Percentiles rank a stretch among this genome's conserved stretches.
These are phyloP conservation scores for Crithidia expoeki DNA, from an alignment of 208 protist species.

Conservation along the genomic window DNA sequence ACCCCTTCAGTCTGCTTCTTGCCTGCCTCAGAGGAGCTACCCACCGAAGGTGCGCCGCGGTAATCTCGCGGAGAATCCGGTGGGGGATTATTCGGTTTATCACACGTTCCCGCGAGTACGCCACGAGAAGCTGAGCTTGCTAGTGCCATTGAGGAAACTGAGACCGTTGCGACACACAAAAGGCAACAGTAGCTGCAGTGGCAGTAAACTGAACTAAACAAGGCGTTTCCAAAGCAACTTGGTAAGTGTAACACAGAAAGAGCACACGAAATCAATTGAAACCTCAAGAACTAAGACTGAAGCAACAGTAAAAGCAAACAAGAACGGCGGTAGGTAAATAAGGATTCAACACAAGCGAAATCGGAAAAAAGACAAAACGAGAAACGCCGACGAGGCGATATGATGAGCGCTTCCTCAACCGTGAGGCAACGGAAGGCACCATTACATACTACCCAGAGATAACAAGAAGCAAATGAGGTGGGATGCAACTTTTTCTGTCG, in stretches of 20 bases:
- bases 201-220: too few relatives aligned
- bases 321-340: too few relatives aligned
- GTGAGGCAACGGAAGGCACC: neutral
- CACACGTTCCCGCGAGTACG: neutral
- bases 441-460: slow-evolving; percentile 1
- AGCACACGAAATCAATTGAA: too few relatives aligned
- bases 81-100: neutral
- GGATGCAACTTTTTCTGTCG: neutral
- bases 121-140: slow-evolving; percentile 15
- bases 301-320: too few relatives aligned
- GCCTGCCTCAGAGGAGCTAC: slow-evolving; percentile 2
- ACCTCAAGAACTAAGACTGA: neutral
- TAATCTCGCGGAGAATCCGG: neutral
- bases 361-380: neutral
- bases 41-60: neutral
- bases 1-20: slow-evolving; percentile 9
- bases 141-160: slow-evolving; percentile 15
- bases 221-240: neutral
- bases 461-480: neutral
- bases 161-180: neutral
- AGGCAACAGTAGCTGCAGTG: neutral
- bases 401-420: neutral
- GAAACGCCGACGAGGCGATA: neutral
- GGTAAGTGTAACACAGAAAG: neutral
- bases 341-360: neutral